These are phyloP conservation scores for Dryas octopetala DNA, from an alignment of 306 rosid species.

Conservation along the genomic window DNA sequence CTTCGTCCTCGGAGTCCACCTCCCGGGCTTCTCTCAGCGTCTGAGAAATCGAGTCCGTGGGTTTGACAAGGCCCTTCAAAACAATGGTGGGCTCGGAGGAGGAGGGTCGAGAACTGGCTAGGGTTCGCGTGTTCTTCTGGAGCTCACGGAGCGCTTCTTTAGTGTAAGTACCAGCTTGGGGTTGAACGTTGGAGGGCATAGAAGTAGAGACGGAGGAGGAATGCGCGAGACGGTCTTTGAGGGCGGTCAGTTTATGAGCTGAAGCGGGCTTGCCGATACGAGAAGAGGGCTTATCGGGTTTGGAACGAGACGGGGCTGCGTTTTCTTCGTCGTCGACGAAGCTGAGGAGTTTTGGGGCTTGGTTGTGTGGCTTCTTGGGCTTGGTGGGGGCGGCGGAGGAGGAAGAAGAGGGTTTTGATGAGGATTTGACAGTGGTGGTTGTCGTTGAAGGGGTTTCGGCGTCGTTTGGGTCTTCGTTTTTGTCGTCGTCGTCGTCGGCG, in stretches of 20 bases:
- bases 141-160: constrained; percentile 86
- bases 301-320: constrained; percentile 44
- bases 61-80: constrained; percentile 70
- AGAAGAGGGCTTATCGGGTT: constrained; percentile 44
- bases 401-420: constrained; percentile 39
- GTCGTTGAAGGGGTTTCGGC: constrained; percentile 24
- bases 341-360: constrained; percentile 76
- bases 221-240: constrained; percentile 59
- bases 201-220: constrained; percentile 41
- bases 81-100: constrained; percentile 70
- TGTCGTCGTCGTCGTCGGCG: constrained; percentile 37
- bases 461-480: constrained; percentile 36
- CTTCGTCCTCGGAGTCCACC: constrained; percentile 42
- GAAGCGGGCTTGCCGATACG: constrained; percentile 52
- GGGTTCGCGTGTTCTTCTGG: constrained; percentile 91
- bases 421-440: constrained; percentile 27
- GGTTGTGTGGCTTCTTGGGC: constrained; percentile 57
- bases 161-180: constrained; percentile 90
- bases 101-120: constrained; percentile 53
- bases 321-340: constrained; percentile 75
- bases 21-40: constrained; percentile 25
- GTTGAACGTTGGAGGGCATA: constrained; percentile 73
- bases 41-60: constrained; percentile 30
- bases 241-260: constrained; percentile 63
- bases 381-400: constrained; percentile 24